phyloP scores from a whole-genome alignment of 163 green algal genomes.

The Smithsoniella earleae region DNA sequence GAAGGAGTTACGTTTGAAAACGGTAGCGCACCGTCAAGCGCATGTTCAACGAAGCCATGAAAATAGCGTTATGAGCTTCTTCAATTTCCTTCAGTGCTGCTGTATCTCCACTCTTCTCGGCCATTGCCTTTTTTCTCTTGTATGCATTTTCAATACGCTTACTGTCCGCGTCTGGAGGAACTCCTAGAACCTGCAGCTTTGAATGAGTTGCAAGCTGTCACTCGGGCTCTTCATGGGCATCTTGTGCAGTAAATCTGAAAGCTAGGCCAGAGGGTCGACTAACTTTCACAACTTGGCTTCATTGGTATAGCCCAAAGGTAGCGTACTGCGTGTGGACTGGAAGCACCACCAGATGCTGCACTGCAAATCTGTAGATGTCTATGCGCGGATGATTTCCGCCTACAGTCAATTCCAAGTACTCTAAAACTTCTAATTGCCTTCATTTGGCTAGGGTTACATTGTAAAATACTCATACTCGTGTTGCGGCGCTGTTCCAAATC shows the following conservation, averaged over 20 bases:
- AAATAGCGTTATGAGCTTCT: constrained; percentile 13
- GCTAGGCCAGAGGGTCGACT: no score
- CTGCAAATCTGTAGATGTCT: background rate
- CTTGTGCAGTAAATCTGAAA: background rate
- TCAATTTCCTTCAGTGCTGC: constrained; percentile 1
- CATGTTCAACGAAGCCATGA: constrained; percentile 26
- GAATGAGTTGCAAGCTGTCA: background rate
- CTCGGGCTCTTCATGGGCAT: no score
- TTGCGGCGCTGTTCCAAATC: no score
- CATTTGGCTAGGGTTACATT: no score
- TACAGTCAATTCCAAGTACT: no score
- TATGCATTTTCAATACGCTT: constrained; percentile 10
- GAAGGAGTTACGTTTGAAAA: background rate
- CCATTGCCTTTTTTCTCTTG: background rate
- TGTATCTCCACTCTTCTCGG: constrained; percentile 1
- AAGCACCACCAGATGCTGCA: background rate
- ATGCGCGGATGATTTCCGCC: no score
- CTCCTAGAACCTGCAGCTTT: background rate
- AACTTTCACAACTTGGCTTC: no score
- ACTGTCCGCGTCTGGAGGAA: constrained; percentile 21
- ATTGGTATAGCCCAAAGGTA: background rate
- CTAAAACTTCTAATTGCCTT: no score
- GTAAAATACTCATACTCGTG: no score
- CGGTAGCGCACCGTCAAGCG: background rate
- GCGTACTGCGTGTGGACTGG: background rate